Conservation (phyloP, 441 rosid genomes). For the Eutrema salsugineum region DNA sequence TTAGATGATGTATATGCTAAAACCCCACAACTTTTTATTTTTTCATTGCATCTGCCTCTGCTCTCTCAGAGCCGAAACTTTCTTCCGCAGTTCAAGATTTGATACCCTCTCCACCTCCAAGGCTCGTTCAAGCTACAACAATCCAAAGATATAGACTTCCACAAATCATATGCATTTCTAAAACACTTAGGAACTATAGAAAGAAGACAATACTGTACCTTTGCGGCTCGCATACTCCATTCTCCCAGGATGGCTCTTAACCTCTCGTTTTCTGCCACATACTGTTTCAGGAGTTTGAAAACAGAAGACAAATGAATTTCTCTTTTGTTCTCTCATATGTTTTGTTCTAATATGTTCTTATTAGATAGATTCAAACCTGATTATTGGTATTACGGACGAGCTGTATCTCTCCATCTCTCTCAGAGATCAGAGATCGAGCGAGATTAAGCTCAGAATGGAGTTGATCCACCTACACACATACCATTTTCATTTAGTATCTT, state of each 20-base stretch:
- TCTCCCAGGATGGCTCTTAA: constrained; percentile 89
- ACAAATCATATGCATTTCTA: not conserved
- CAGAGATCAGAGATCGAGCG: constrained; percentile 86
- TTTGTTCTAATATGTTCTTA: not conserved
- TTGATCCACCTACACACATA: constrained; percentile 75
- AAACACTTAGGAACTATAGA: not conserved
- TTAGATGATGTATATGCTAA: not conserved
- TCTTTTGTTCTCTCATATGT: not conserved
- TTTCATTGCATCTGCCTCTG: constrained; percentile 10
- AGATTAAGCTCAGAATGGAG: constrained; percentile 88
- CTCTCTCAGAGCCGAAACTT: constrained; percentile 40
- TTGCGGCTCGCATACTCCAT: constrained; percentile 94
- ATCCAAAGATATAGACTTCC: not conserved
- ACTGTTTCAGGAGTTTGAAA: constrained; percentile 43
- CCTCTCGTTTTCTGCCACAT: constrained; percentile 92
- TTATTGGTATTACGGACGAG: constrained; percentile 70
- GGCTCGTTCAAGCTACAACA: constrained; percentile 76
- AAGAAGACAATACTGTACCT: constrained; percentile 44
- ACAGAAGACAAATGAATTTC: not conserved
- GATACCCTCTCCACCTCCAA: constrained; percentile 71
- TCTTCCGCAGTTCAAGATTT: constrained; percentile 66
- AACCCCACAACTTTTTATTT: not conserved
- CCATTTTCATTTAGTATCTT: constrained; percentile 8
- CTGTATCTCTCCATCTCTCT: constrained; percentile 86
- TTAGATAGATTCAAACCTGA: constrained; percentile 48